Base-by-base conservation (phyloP, 441 rosid genomes). In the Populus tomentosa region DNA sequence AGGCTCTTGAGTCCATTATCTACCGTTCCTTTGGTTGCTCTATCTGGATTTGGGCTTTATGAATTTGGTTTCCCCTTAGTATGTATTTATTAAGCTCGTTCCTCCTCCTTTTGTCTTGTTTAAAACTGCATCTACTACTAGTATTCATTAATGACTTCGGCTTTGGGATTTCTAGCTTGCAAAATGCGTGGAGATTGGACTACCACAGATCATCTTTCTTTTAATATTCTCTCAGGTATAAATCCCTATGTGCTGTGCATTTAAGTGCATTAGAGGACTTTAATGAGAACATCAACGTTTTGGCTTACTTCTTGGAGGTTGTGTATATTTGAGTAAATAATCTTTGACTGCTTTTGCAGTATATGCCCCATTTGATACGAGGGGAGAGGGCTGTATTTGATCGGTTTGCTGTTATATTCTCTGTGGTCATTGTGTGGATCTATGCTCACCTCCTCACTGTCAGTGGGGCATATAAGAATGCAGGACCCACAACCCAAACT, bases 51-150 rank as follows among this genome's bases (percentile, higher is more conserved):
- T 81, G 98, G 99, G 74, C 93, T 95, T 13, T 95, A 93, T 46
- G 97, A 90, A 83, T 83, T 93, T 81, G 98, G 99, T 79, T 95
- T 95, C 79, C 98, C 98, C 1, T 87, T 88, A 90, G 99, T 96
- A 78, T 75, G 89, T 75, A 70, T 78, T 59, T 77, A 56, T n/a
- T n/a, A n/a, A 3, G 70, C 65, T 53, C 36, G 5, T 35, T 35
- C 38, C n/a, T 53, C 61, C n/a, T 53, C 61, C 0, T 53, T 53
- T 53, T 6, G 50, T 53, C 61, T 53, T 53, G 61, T 40, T 62
- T 0, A 86, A 88, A 85, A 90, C 88, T 83, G 84, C 79, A 64
- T 65, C 33, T 82, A 66, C 40, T 36, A 66, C 61, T 61, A 26
- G 16, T 10, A 28, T 68, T 71, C 71, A 78, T 74, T 65, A 74